Evolutionary conservation across 1,284 basidiomycete genomes (phyloP).

Genomic region (Cutaneotrichosporon dermatis): DNA sequence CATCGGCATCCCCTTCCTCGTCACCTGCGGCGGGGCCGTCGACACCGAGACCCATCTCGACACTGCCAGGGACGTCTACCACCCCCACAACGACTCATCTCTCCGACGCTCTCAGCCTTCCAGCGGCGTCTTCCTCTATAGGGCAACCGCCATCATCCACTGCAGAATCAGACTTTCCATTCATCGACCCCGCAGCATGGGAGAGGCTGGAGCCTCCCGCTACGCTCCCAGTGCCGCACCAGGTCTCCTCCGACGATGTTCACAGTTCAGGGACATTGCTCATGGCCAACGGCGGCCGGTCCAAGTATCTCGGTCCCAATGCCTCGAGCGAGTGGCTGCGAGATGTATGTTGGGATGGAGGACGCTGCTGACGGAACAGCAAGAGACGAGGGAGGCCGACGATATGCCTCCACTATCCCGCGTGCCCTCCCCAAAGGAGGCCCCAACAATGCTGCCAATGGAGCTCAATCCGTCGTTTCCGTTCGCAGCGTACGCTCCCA

Average conservation of each 20-base stretch:
- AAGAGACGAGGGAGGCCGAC: not conserved
- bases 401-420: not conserved
- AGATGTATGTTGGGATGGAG: slow-evolving; percentile 4
- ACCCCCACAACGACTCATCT: too few relatives aligned
- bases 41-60: too few relatives aligned
- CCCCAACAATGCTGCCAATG: not conserved
- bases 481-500: not conserved
- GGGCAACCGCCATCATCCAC: too few relatives aligned
- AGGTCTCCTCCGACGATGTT: not conserved
- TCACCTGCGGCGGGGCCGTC: too few relatives aligned
- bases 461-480: slow-evolving; percentile 6
- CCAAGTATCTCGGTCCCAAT: slow-evolving; percentile 14
- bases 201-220: not conserved
- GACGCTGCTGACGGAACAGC: not conserved
- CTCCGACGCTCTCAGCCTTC: too few relatives aligned
- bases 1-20: too few relatives aligned
- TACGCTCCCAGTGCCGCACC: not conserved
- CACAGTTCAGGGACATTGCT: slow-evolving; percentile 6
- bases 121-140: too few relatives aligned
- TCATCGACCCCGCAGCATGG: too few relatives aligned
- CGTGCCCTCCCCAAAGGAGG: not conserved
- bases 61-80: too few relatives aligned
- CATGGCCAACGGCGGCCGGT: slow-evolving; percentile 5
- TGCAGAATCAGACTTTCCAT: too few relatives aligned
- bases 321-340: slow-evolving; percentile 13